Base-by-base conservation (phyloP, 805 yeast genomes). In the Cyberlindnera euphorbiae region DNA sequence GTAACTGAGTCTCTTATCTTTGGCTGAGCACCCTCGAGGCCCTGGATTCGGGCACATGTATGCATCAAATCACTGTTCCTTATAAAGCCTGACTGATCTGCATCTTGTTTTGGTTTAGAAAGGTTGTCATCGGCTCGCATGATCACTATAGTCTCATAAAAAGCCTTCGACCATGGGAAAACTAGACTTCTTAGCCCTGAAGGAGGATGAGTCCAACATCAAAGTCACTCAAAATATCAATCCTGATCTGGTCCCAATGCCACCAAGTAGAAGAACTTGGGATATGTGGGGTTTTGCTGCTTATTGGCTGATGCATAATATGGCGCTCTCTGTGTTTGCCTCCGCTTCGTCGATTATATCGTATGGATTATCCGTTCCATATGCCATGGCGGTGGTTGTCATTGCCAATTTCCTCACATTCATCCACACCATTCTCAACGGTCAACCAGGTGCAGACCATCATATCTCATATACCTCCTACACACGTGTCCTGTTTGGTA, bases 361-460 rank as follows among this genome's bases (percentile, higher is more conserved):
- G 6, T 54, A 66, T 5, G 78, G 78, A 3, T 53, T 72, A 35
- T 60, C 64, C 28, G 68, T 71, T 30, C 60, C 65, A 4, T 67
- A 69, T 33, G 62, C 72, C 6, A 63, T 73, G 53, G 70, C 71
- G 7, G 60, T 67, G 19, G 49, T 55, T 45, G 45, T 46, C 16
- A 45, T 74, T 13, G 77, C 73, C 24, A 73, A 71, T 51, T 46
- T 66, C 8, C 39, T 74, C n/a, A 68, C 74, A n/a, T 57, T 67
- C 27, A 13, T 61, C 5, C 63, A 66, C 39, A 69, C 77, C 12
- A 47, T 67, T 26, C 62, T 70, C 6, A 71, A 70, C 47, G 66
- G 73, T 13, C 64, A 59, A 33, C 74, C 71, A 1, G 79, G 79
- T 33, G 52, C 56, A 18, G 65, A 69, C 32, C 73, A 68, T 58